phyloP scores from a whole-genome alignment of 768 basidiomycete genomes.

The Trametes villosa region DNA sequence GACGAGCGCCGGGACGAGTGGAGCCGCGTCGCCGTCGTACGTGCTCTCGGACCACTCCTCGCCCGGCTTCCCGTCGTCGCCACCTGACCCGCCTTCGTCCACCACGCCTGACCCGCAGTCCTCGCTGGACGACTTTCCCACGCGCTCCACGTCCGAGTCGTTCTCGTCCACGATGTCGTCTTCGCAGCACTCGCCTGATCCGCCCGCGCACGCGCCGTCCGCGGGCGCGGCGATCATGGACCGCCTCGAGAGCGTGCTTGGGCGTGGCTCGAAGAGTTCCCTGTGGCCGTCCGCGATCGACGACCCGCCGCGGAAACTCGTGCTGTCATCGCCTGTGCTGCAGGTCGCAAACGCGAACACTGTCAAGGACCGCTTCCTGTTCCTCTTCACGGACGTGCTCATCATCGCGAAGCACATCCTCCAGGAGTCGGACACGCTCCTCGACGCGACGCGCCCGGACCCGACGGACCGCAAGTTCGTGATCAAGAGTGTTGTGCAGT shows the following conservation, averaged over 20 bases:
- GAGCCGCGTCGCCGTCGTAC: slow-evolving; percentile 24
- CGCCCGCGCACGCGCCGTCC: slow-evolving; percentile 39
- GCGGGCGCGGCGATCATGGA: slow-evolving; percentile 63
- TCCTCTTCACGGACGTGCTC: slow-evolving; percentile 96
- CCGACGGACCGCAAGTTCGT: slow-evolving; percentile 75
- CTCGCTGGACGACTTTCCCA: slow-evolving; percentile 72
- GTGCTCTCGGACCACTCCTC: slow-evolving; percentile 25
- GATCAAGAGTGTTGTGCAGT: slow-evolving; percentile 87
- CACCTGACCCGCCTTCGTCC: slow-evolving; percentile 60
- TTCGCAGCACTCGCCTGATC: slow-evolving; percentile 62
- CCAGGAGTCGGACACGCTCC: slow-evolving; percentile 64
- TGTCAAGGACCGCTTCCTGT: slow-evolving; percentile 94
- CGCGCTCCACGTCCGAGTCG: slow-evolving; percentile 71
- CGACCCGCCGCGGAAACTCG: slow-evolving; percentile 83
- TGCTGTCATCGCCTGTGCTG: slow-evolving; percentile 83
- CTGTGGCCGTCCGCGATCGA: slow-evolving; percentile 72
- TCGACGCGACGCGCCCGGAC: slow-evolving; percentile 60
- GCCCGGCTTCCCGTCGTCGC: slow-evolving; percentile 36
- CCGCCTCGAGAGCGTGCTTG: slow-evolving; percentile 71
- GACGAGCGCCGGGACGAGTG: slow-evolving; percentile 17
- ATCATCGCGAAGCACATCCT: slow-evolving; percentile 90
- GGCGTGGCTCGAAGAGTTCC: slow-evolving; percentile 58
- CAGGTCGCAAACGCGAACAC: slow-evolving; percentile 95
- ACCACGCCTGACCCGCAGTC: slow-evolving; percentile 81
- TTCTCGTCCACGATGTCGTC: slow-evolving; percentile 64